Percentiles rank a stretch among this genome's conserved stretches.
phyloP scores from a whole-genome alignment of 2,329 filamentous ascomycete genomes.

The Ophiostoma quercus region DNA sequence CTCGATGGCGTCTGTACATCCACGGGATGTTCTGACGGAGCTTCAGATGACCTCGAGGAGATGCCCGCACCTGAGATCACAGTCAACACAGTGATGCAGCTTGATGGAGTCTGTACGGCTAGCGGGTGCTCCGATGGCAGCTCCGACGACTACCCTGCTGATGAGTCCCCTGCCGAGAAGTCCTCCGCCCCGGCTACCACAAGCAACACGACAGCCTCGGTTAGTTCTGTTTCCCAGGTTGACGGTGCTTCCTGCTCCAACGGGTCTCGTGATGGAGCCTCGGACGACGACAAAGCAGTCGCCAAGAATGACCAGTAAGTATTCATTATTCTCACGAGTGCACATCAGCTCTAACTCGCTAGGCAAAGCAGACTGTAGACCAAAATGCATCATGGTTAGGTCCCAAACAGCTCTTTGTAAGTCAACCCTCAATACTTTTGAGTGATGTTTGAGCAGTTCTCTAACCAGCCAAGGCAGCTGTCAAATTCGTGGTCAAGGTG shows the following conservation, averaged over 20 bases:
- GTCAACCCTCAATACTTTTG: background rate
- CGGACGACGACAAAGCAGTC: background rate
- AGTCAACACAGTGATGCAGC: background rate
- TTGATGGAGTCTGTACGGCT: conserved; percentile 5
- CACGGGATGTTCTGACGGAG: conserved; percentile 7
- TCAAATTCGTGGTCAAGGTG: conserved; percentile 7
- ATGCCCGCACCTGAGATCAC: background rate
- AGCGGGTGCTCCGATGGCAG: conserved; percentile 13
- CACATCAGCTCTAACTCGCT: background rate
- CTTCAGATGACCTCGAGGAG: conserved; percentile 5
- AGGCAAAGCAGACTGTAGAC: background rate
- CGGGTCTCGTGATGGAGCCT: conserved; percentile 6
- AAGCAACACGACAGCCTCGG: background rate
- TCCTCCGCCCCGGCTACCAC: background rate
- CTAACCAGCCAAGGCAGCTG: background rate
- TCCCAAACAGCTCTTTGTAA: background rate
- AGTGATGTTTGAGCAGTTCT: background rate
- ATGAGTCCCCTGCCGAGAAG: background rate
- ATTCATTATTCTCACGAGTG: background rate
- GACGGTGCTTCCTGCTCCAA: conserved; percentile 7
- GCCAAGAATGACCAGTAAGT: background rate
- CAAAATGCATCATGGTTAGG: background rate
- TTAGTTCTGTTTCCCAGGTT: conserved; percentile 9
- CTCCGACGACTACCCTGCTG: background rate
- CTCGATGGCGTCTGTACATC: conserved; percentile 8